Percentiles rank a stretch among this genome's conserved stretches.
Evolutionary conservation across 73 alveolate species (phyloP).

Genomic region (Paramecium sexaurelia): DNA sequence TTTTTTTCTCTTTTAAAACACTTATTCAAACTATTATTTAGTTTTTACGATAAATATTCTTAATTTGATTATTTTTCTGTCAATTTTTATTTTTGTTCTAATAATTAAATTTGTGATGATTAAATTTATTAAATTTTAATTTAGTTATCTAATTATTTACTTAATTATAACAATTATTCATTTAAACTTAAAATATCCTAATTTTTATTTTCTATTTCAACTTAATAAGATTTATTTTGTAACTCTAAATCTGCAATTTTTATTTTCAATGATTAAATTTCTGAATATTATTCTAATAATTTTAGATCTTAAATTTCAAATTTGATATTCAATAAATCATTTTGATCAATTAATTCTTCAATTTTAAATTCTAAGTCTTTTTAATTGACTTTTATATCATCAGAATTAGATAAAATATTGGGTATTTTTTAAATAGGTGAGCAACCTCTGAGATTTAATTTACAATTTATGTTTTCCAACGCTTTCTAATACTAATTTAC

Average conservation of each 20-base stretch:
- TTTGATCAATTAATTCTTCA: neutral
- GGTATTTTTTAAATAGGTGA: slow-evolving; percentile 21
- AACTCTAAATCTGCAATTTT: neutral
- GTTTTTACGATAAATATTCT: neutral
- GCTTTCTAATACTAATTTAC: neutral
- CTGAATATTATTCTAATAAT: neutral
- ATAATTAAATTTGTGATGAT: neutral
- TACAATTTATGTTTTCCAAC: slow-evolving; percentile 1
- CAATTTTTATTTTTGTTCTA: neutral
- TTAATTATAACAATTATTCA: neutral
- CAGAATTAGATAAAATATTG: neutral
- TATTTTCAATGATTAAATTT: neutral
- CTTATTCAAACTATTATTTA: neutral
- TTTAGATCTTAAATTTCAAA: neutral
- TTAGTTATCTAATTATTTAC: neutral
- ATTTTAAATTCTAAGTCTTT: neutral
- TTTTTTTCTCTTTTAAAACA: neutral
- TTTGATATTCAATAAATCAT: slow-evolving; percentile 7
- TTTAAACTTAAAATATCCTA: neutral
- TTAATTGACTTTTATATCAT: neutral
- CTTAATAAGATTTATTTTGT: neutral
- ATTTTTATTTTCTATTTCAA: neutral
- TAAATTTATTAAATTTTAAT: neutral
- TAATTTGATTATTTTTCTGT: neutral
- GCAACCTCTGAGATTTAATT: neutral